Conservation (phyloP, 768 basidiomycete species). For the Tylopilus felleus region DNA sequence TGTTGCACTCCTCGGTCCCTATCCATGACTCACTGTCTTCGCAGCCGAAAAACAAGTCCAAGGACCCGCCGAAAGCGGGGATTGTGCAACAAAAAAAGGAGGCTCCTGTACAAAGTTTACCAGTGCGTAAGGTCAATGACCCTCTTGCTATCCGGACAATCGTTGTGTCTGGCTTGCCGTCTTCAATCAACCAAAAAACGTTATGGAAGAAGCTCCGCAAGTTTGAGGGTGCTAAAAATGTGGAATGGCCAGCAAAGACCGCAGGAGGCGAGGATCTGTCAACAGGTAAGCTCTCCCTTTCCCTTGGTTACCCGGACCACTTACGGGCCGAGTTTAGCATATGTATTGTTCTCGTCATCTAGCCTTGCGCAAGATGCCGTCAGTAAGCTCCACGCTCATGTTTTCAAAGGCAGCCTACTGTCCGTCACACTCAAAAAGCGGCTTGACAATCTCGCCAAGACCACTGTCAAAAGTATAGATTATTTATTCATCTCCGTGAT, state of each 20-base stretch:
- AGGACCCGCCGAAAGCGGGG: slow-evolving; percentile 31
- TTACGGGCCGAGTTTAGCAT: slow-evolving; percentile 41
- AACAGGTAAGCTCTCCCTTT: slow-evolving; percentile 39
- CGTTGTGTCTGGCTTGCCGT: slow-evolving; percentile 70
- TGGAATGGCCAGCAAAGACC: slow-evolving; percentile 61
- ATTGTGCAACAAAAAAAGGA: slow-evolving; percentile 39
- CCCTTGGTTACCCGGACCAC: background rate
- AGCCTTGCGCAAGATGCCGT: slow-evolving; percentile 67
- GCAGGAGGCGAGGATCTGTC: slow-evolving; percentile 45
- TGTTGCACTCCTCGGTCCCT: background rate
- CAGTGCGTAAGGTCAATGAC: slow-evolving; percentile 47
- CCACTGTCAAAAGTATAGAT: slow-evolving; percentile 28
- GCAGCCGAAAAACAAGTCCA: slow-evolving; percentile 42
- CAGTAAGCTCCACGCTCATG: slow-evolving; percentile 83
- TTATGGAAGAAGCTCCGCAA: slow-evolving; percentile 90
- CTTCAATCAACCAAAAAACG: slow-evolving; percentile 55
- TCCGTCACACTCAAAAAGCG: slow-evolving; percentile 87
- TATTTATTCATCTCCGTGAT: background rate
- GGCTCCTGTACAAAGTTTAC: slow-evolving; percentile 32
- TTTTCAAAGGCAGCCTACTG: slow-evolving; percentile 86
- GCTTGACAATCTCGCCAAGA: slow-evolving; percentile 61
- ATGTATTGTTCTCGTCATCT: slow-evolving; percentile 70
- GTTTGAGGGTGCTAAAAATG: slow-evolving; percentile 68
- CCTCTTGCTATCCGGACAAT: slow-evolving; percentile 83
- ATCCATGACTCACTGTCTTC: background rate